These are phyloP conservation scores for Leucogyrophana mollusca DNA, from an alignment of 768 basidiomycete genomes.

Conservation along the genomic window DNA sequence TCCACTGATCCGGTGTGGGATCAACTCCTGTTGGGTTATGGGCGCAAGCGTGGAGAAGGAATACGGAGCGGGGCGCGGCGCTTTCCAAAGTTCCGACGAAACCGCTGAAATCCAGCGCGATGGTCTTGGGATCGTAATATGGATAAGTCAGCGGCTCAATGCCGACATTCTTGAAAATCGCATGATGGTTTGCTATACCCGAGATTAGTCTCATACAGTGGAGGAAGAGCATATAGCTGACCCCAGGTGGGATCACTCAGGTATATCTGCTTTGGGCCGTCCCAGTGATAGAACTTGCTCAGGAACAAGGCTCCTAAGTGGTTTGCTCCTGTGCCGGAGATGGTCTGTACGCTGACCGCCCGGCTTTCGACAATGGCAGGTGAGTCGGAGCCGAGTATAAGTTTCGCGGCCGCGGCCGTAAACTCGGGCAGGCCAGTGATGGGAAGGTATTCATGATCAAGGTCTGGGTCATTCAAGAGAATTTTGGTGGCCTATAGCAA, in stretches of 20 bases:
- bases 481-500: slow-evolving; percentile 63
- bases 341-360: slow-evolving; percentile 83
- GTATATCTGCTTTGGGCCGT: slow-evolving; percentile 66
- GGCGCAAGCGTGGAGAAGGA: slow-evolving; percentile 91
- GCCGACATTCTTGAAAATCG: slow-evolving; percentile 88
- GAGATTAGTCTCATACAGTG: neutral
- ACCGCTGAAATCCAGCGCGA: slow-evolving; percentile 79
- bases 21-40: slow-evolving; percentile 98
- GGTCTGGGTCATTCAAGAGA: slow-evolving; percentile 62
- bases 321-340: slow-evolving; percentile 95
- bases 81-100: slow-evolving; percentile 57
- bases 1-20: slow-evolving; percentile 88
- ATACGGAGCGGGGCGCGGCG: slow-evolving; percentile 76
- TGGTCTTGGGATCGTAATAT: slow-evolving; percentile 92
- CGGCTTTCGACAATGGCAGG: slow-evolving; percentile 69
- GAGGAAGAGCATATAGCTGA: slow-evolving; percentile 34
- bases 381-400: slow-evolving; percentile 77
- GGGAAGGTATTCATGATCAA: slow-evolving; percentile 92
- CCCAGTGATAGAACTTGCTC: slow-evolving; percentile 74
- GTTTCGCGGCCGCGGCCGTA: slow-evolving; percentile 74
- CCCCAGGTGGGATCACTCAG: slow-evolving; percentile 96
- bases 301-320: slow-evolving; percentile 90
- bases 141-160: slow-evolving; percentile 84
- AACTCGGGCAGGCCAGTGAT: slow-evolving; percentile 87
- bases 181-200: slow-evolving; percentile 75